phyloP scores from a whole-genome alignment of 2,329 filamentous ascomycete species.

The Orbilia brochopaga region DNA sequence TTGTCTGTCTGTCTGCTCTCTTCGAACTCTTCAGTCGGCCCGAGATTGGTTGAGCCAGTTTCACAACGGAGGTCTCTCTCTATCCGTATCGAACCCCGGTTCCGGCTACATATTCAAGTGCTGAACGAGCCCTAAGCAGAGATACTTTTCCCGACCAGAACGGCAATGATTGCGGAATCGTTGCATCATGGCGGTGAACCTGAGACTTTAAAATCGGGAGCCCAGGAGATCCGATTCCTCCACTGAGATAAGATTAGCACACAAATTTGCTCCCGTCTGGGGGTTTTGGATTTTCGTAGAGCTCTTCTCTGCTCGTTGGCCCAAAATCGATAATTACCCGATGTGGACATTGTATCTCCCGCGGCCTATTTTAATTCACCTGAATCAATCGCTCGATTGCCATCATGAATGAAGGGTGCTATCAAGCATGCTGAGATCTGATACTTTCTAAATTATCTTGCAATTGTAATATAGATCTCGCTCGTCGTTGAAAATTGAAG shows the following conservation, averaged over 20 bases:
- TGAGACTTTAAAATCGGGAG: neutral
- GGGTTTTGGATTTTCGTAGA: neutral
- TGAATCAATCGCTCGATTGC: no score
- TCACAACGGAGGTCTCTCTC: slow-evolving; percentile 3
- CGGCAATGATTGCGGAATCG: slow-evolving; percentile 38
- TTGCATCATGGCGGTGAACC: slow-evolving; percentile 42
- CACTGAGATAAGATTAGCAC: slow-evolving; percentile 37
- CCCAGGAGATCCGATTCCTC: neutral
- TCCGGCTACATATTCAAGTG: slow-evolving; percentile 9
- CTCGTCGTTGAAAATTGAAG: no score
- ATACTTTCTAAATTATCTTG: no score
- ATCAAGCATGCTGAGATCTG: no score
- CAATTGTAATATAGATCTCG: no score
- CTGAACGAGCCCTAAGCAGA: no score
- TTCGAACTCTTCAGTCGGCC: neutral
- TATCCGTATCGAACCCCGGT: slow-evolving; percentile 6
- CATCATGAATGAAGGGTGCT: no score
- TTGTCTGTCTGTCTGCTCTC: no score
- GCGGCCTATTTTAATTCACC: no score
- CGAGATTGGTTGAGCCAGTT: slow-evolving; percentile 8
- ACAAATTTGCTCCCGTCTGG: slow-evolving; percentile 1
- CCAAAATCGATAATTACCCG: no score
- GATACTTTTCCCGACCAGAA: slow-evolving; percentile 16
- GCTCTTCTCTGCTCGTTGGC: no score
- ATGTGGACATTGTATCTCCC: no score